These are phyloP conservation scores for Epichloe baconii DNA, from an alignment of 2,329 filamentous ascomycete species.

Conservation along the genomic window DNA sequence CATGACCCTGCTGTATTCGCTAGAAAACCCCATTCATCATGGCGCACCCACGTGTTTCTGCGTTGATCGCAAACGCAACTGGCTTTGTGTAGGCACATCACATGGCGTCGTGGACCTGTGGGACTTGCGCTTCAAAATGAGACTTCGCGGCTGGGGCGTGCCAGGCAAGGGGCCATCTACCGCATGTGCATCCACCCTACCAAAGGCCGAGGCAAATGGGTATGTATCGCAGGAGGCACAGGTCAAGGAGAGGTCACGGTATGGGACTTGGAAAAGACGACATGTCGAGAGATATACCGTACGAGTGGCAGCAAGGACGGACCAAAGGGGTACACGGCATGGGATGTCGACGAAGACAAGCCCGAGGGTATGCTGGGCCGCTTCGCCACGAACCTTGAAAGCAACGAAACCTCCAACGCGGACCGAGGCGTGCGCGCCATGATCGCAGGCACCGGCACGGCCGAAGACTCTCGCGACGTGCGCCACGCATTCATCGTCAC, in stretches of 20 bases:
- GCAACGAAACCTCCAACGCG: constrained; percentile 36
- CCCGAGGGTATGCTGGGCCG: constrained; percentile 76
- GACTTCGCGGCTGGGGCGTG: constrained; percentile 78
- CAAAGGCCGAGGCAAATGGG: constrained; percentile 67
- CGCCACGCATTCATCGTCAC: constrained; percentile 77
- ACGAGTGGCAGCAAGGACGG: constrained; percentile 47
- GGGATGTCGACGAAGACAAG: constrained; percentile 81
- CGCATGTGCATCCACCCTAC: constrained; percentile 66
- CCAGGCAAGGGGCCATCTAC: constrained; percentile 67
- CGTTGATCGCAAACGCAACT: constrained; percentile 72
- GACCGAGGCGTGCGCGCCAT: constrained; percentile 66
- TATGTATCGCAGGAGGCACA: constrained; percentile 81
- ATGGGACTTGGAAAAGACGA: constrained; percentile 86
- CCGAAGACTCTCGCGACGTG: constrained; percentile 55
- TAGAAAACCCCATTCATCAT: constrained; percentile 83
- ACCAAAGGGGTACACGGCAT: constrained; percentile 61
- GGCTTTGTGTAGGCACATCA: constrained; percentile 82
- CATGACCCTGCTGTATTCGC: constrained; percentile 67
- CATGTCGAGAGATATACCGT: constrained; percentile 82
- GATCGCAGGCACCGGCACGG: constrained; percentile 58
- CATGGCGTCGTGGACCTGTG: constrained; percentile 89
- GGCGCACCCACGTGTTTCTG: constrained; percentile 87
- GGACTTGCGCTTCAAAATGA: constrained; percentile 89
- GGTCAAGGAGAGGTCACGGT: constrained; percentile 81
- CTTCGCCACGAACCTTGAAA: constrained; percentile 65